Percentiles rank a stretch among this genome's conserved stretches.
phyloP scores from a whole-genome alignment of 208 protist species.

The Trypanosoma theileri region DNA sequence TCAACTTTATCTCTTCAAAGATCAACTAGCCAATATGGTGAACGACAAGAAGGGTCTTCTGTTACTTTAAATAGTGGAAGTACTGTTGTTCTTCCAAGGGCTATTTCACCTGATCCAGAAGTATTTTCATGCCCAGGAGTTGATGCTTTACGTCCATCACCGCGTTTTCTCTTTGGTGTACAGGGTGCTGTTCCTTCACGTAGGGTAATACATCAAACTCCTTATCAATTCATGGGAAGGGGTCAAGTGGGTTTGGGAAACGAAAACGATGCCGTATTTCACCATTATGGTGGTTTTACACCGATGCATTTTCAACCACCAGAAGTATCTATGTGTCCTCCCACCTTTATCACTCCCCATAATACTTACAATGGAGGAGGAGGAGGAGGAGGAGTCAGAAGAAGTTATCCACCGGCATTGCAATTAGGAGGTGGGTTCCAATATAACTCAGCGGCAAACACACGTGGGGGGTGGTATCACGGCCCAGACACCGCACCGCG shows the following conservation, averaged over 20 bases:
- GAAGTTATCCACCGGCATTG: no score
- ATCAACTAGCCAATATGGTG: not conserved
- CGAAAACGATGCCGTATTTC: not conserved
- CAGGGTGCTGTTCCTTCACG: constrained; percentile 1
- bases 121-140: not conserved
- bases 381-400: no score
- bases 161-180: constrained; percentile 25
- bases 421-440: no score
- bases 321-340: no score
- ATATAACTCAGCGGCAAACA: no score
- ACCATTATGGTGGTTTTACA: not conserved
- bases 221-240: not conserved
- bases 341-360: no score
- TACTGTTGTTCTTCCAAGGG: constrained; percentile 14
- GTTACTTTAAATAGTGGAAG: not conserved
- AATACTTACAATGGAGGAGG: no score
- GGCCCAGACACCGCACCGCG: no score
- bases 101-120: constrained; percentile 7
- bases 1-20: not conserved
- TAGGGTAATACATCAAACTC: not conserved
- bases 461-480: not conserved
- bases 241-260: not conserved
- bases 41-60: not conserved
- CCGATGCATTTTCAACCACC: no score
- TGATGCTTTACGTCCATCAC: not conserved